Conservation (phyloP, 2,329 filamentous ascomycete species). For the Didymella keratinophila region DNA sequence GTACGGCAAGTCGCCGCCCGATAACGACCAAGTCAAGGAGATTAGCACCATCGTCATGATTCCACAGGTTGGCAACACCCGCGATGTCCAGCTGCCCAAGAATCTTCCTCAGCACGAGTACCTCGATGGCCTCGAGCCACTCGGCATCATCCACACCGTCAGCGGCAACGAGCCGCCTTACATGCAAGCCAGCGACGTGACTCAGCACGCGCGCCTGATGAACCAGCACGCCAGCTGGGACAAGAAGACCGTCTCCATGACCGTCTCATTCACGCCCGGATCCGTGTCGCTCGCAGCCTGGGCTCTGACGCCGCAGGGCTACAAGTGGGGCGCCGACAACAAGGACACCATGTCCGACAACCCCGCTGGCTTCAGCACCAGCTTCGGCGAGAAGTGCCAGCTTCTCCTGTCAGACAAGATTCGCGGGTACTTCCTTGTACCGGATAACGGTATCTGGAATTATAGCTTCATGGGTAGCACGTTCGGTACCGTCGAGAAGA, state of each 20-base stretch:
- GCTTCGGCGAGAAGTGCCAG: slow-evolving; percentile 95
- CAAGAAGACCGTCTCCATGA: slow-evolving; percentile 91
- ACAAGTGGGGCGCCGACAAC: slow-evolving; percentile 97
- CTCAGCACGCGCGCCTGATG: slow-evolving; percentile 89
- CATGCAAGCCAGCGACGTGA: slow-evolving; percentile 95
- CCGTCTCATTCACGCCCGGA: slow-evolving; percentile 94
- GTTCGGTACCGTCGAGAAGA: slow-evolving; percentile 90
- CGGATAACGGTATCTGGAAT: slow-evolving; percentile 91
- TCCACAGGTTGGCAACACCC: slow-evolving; percentile 91
- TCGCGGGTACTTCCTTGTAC: slow-evolving; percentile 93
- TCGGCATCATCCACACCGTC: slow-evolving; percentile 94
- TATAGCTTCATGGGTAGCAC: slow-evolving; percentile 96
- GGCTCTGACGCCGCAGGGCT: slow-evolving; percentile 88
- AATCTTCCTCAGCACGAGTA: slow-evolving; percentile 92
- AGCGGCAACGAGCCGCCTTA: slow-evolving; percentile 95
- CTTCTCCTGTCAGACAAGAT: slow-evolving; percentile 92
- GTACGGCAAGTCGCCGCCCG: slow-evolving; percentile 89
- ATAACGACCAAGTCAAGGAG: slow-evolving; percentile 97
- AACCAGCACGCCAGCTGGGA: slow-evolving; percentile 83
- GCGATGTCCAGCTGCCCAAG: slow-evolving; percentile 89
- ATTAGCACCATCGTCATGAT: slow-evolving; percentile 97
- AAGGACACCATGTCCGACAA: slow-evolving; percentile 91
- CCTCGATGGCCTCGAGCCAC: slow-evolving; percentile 82
- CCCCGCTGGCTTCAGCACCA: slow-evolving; percentile 89
- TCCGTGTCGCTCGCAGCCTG: slow-evolving; percentile 94